These are phyloP conservation scores for Pythium grandisporangium DNA, from an alignment of 352 stramenopile genomes.

Conservation along the genomic window DNA sequence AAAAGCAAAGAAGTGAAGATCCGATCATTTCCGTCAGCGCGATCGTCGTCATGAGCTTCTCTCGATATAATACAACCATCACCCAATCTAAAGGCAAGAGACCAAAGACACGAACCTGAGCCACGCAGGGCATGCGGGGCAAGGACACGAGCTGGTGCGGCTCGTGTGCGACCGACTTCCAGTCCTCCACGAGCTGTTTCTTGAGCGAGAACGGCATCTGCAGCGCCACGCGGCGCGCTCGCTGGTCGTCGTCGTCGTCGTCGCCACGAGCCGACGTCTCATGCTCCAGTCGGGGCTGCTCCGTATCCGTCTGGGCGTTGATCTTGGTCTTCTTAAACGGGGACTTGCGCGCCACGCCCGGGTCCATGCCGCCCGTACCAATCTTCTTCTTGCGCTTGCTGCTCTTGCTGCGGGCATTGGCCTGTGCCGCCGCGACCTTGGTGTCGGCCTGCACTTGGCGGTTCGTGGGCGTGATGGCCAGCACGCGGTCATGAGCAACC, in stretches of 20 bases:
- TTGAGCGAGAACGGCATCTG: conserved; percentile 89
- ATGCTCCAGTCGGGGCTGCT: conserved; percentile 39
- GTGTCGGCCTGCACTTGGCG: conserved; percentile 44
- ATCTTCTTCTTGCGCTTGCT: conserved; percentile 55
- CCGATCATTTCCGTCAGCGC: no score
- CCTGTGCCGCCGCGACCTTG: conserved; percentile 15
- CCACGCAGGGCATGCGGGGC: conserved; percentile 66
- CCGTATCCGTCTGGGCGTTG: conserved; percentile 53
- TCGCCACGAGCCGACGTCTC: no score
- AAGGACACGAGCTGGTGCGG: conserved; percentile 73
- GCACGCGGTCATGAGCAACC: conserved; percentile 60
- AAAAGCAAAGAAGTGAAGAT: neutral
- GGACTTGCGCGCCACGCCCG: conserved; percentile 35
- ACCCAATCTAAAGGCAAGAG: no score
- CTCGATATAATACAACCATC: no score
- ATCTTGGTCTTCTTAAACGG: conserved; percentile 76
- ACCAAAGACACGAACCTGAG: conserved; percentile 17
- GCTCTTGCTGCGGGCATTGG: conserved; percentile 8
- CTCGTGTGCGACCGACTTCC: conserved; percentile 79
- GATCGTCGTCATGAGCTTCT: no score
- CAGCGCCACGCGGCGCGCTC: conserved; percentile 44
- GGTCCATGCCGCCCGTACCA: conserved; percentile 45
- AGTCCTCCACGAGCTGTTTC: conserved; percentile 89
- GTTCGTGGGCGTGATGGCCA: conserved; percentile 56
- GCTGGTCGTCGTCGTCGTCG: conserved; percentile 9